Base-by-base conservation (phyloP, 768 basidiomycete species). In the Epithele typhae region DNA sequence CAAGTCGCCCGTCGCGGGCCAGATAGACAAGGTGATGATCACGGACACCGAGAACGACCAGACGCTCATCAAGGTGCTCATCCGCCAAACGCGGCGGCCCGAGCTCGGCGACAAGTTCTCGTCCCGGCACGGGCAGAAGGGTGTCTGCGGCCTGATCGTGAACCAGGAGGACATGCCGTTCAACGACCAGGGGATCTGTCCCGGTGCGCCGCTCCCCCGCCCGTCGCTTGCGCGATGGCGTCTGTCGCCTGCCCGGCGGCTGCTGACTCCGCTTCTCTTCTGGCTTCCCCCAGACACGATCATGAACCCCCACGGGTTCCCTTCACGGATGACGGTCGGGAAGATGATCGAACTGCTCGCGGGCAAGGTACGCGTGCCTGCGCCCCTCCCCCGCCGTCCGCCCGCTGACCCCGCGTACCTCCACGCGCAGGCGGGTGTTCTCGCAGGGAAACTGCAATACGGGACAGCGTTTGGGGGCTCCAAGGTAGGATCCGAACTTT, bases 301-400 rank as follows among this genome's bases (percentile, higher is more conserved):
- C 71, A 98, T 99, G 95, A 99, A 99, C 64, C 96, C 96, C 3
- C 96, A 99, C 68, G 96, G 96, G 60, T 98, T 99, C 76, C 96
- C 96, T 4, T 95, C 92, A 47, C 89, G 95, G 45, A 97, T 94
- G 93, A 99, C 96, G 21, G 96, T 99, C 23, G 96, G 96, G 40
- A 99, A 99, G 73, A 99, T 99, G 96, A 96, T 99, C 43, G 96
- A 99, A 67, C 74, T 97, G 18, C 70, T 99, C 25, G 89, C 93
- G 11, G 95, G 96, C 41, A 99, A 99, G 78, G 90, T 88, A 47
- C 40, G n/a, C n/a, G 57, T 17, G 15, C 15, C 45, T 32, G 47
- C 12, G 19, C 11, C 19, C 8, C 39, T 46, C 25, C 41, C 24
- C 34, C 36, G 25, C 30, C 18, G 19, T 40, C 45, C 17, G 17